Evolutionary conservation across 23 red algal genomes (phyloP), one percentile per base, ranked within the genome.

Genomic region (Gracilaria gracilis): DNA sequence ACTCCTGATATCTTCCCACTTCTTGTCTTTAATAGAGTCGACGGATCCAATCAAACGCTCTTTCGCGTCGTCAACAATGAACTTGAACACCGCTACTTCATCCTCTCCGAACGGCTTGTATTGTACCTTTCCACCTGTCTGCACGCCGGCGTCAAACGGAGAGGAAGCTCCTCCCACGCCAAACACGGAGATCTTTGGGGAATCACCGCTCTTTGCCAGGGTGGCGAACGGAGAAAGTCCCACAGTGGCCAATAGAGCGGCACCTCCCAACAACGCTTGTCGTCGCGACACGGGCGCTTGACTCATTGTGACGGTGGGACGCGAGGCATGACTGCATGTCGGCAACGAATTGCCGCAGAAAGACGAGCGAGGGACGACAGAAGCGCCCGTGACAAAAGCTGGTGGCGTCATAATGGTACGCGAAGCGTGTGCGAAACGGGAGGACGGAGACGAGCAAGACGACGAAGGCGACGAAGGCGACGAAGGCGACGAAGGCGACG

Each of bases 1-100:
- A 75, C 89, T 85, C 42, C 94, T 88, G 33, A 98, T 81, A 72
- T 98, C 97, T 66, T 98, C 97, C 97, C 97, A 98, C 64, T 81
- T 95, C 84, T 95, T 95, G 58, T 57, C 71, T 15, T 82, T 59
- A 64, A 98, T 93, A 31, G 84, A 88, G 36, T 73, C 97, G 13
- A 61, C 38, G 21, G 88, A 32, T 12, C 77, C 72, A 9, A 55
- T 23, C 19, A 98, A 64, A 12, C 92, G 82, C 19, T 90, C 70
- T 59, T 91, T 94, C 28, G 92, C 80, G 27, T 83, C 90, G 20
- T 36, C 71, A 7, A 98, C 80, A 35, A 89, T 87, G 25, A 65
- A 58, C 66, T 83, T 74, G 57, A 90, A 92, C 51, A 92, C 67
- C 0, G 61, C 83, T 17, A 94, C 48, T 31, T 94, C 91, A 24